Evolutionary conservation across 73 alveolate genomes (phyloP).

Genomic region (Paramecium bursaria): DNA sequence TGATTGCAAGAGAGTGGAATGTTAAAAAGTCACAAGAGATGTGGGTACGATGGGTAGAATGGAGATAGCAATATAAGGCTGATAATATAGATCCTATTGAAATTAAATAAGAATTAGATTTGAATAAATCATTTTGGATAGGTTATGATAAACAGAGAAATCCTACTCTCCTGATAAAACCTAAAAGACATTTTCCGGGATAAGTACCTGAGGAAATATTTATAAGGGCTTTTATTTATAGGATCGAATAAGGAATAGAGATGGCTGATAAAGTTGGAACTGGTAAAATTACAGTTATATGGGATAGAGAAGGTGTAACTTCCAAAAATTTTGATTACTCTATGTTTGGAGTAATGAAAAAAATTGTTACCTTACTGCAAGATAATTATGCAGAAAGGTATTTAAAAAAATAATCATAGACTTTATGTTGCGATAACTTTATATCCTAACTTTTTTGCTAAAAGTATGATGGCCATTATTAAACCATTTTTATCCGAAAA

Average conservation of each 20-base stretch:
- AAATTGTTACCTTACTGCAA: conserved; percentile 37
- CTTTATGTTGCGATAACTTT: conserved; percentile 6
- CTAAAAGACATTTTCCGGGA: neutral
- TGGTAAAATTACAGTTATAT: conserved; percentile 48
- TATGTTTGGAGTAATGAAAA: conserved; percentile 34
- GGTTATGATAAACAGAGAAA: conserved; percentile 14
- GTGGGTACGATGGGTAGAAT: conserved; percentile 55
- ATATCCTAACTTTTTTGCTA: conserved; percentile 39
- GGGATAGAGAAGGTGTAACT: conserved; percentile 70
- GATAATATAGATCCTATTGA: neutral
- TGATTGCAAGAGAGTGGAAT: conserved; percentile 55
- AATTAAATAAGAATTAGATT: neutral
- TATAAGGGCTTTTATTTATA: neutral
- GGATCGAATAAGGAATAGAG: conserved; percentile 60
- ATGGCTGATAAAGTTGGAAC: conserved; percentile 56
- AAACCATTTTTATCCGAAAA: conserved; percentile 43
- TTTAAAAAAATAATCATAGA: too few species aligned
- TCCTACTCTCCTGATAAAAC: neutral
- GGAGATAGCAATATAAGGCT: conserved; percentile 29
- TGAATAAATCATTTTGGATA: conserved; percentile 26
- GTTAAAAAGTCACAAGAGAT: neutral
- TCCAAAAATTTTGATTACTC: conserved; percentile 66
- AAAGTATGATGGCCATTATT: conserved; percentile 10
- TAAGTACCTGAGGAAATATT: conserved; percentile 3
- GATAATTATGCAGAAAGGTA: conserved; percentile 62